phyloP scores from a whole-genome alignment of 106 monocot species.

The Dendrobium huoshanense region DNA sequence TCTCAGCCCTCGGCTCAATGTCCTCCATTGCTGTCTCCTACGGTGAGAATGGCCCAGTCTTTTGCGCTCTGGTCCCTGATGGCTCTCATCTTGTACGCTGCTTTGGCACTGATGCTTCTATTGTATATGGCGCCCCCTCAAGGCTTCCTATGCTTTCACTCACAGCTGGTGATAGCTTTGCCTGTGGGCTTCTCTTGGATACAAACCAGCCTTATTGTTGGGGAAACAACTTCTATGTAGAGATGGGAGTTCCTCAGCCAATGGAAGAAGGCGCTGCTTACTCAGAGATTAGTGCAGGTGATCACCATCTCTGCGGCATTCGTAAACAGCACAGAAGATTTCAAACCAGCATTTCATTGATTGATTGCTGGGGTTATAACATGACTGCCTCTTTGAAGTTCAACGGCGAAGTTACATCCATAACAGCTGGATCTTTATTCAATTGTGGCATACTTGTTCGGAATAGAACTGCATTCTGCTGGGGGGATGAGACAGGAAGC shows the following conservation, averaged over 20 bases:
- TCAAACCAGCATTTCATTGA: conserved; percentile 12
- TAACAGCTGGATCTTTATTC: conserved; percentile 88
- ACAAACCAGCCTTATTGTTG: conserved; percentile 90
- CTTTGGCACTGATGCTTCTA: conserved; percentile 82
- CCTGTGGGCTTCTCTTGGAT: conserved; percentile 74
- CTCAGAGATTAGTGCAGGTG: conserved; percentile 82
- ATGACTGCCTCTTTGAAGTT: conserved; percentile 69
- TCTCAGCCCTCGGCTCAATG: conserved; percentile 84
- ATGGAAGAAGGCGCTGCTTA: conserved; percentile 61
- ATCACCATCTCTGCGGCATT: conserved; percentile 80
- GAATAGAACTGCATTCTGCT: conserved; percentile 58
- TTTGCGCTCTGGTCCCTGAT: conserved; percentile 70
- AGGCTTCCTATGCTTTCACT: conserved; percentile 62
- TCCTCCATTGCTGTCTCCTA: conserved; percentile 95
- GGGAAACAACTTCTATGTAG: conserved; percentile 82
- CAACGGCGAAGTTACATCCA: conserved; percentile 16
- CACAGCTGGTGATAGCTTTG: conserved; percentile 87
- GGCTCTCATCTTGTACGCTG: conserved; percentile 71
- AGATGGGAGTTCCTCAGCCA: conserved; percentile 89
- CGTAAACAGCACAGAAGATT: conserved; percentile 13
- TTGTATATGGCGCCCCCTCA: conserved; percentile 85
- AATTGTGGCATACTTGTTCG: conserved; percentile 67
- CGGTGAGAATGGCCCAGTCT: conserved; percentile 82
- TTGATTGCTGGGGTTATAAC: conserved; percentile 99
- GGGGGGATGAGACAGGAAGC: conserved; percentile 91